Base-by-base conservation (phyloP, 2,329 filamentous ascomycete species). In the Sarocladium brachiariae region DNA sequence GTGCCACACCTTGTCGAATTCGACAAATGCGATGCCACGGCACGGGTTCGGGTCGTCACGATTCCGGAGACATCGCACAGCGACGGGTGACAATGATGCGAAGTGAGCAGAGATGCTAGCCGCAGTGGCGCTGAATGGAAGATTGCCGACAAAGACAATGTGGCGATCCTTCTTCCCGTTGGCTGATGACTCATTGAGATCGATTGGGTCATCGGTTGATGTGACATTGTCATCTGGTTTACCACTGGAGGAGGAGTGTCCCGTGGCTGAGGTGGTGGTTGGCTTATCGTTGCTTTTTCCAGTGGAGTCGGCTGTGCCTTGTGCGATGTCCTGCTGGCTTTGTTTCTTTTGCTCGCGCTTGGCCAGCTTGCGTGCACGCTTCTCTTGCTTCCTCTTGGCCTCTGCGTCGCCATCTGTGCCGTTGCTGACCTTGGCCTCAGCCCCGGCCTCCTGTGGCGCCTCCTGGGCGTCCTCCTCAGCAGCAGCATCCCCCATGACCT, bases 1-100 rank as follows among this genome's bases (percentile, higher is more conserved):
- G 63, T 86, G 82, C 68, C 91, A 87, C 70, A 84, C 95, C 58
- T 83, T 78, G 56, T 83, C 83, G 64, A 96, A 97, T 68, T 97
- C 92, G 59, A 97, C 75, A 67, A 96, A 95, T 5, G 88, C 89
- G 60, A 87, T 86, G 31, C 89, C 88, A 58, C 85, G 85, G 61
- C 81, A 85, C 56, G 83, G 58, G 50, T 73, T 74, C 11, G 78
- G 75, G 56, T 81, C 74, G 50, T 73, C 72, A 57, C 82, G 81
- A 60, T 87, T 78, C 50, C 83, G 87, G 45, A 88, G 80, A 54
- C 89, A 83, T 19, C 92, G 88, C 51, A 70, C 67, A 23, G 65
- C 63, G 14, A 63, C 51, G 21, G 67, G 67, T 18, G 59, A 57
- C 56, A 96, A 80, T 55, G 86, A 82, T 37, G 82, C 76, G 66